Conservation (phyloP, 495 filamentous ascomycete genomes). For the Ramalina peruviana region DNA sequence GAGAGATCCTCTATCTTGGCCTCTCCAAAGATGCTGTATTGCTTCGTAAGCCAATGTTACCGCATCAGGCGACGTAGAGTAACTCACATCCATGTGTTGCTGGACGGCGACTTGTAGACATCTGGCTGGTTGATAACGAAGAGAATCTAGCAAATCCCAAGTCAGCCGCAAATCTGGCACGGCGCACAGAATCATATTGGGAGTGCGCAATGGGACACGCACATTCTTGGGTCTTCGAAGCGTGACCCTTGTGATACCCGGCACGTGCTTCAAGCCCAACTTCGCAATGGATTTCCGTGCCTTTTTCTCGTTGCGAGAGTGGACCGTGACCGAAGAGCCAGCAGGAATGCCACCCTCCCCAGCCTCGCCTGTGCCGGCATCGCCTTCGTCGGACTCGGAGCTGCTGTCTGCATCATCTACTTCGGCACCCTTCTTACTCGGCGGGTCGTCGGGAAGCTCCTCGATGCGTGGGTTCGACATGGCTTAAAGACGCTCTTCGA, state of each 20-base stretch:
- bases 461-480: constrained; percentile 98
- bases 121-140: constrained; percentile 99
- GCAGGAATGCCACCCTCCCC: constrained; percentile 59
- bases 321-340: constrained; percentile 75
- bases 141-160: constrained; percentile 56
- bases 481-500: constrained; percentile 27
- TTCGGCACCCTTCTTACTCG: constrained; percentile 51
- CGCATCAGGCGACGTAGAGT: background rate
- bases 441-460: constrained; percentile 85
- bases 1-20: constrained; percentile 99
- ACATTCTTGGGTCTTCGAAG: constrained; percentile 97
- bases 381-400: constrained; percentile 56
- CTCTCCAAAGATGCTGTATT: constrained; percentile 88
- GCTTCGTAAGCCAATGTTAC: constrained; percentile 6
- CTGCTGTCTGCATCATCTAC: constrained; percentile 68
- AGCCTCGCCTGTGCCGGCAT: constrained; percentile 45
- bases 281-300: constrained; percentile 97
- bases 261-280: constrained; percentile 89
- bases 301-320: constrained; percentile 99
- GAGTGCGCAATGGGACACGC: constrained; percentile 27
- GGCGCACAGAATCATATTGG: background rate
- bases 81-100: constrained; percentile 97
- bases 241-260: constrained; percentile 95
- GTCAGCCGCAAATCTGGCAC: background rate
- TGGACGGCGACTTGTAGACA: constrained; percentile 95